phyloP scores from a whole-genome alignment of 371 early-diverging fungal species.

The Mortierella sp. region DNA sequence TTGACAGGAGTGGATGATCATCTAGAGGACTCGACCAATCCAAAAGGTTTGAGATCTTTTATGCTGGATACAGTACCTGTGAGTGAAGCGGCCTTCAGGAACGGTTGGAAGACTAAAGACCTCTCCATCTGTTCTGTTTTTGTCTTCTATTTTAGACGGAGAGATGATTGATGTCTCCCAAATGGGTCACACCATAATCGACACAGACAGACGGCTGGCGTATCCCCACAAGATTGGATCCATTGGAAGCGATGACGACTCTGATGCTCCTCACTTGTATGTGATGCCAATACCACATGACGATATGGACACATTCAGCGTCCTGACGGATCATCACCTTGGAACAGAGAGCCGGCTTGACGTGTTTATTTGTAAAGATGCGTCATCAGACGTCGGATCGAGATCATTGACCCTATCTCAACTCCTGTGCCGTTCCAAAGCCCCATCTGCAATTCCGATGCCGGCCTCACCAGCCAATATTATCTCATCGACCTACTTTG shows the following conservation, averaged over 20 bases:
- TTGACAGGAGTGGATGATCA: slow-evolving; percentile 70
- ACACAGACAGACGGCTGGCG: slow-evolving; percentile 23
- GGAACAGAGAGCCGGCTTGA: slow-evolving; percentile 55
- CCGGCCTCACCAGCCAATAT: slow-evolving; percentile 30
- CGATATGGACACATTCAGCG: slow-evolving; percentile 57
- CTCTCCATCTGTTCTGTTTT: not conserved
- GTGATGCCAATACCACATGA: slow-evolving; percentile 35
- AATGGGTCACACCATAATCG: slow-evolving; percentile 16
- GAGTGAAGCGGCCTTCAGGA: too few species aligned
- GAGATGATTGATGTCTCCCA: slow-evolving; percentile 56
- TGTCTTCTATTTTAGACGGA: slow-evolving; percentile 33
- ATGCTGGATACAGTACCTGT: too few species aligned
- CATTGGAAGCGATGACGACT: slow-evolving; percentile 7
- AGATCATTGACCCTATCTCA: slow-evolving; percentile 5
- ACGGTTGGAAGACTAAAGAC: not conserved
- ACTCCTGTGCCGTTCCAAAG: slow-evolving; percentile 18
- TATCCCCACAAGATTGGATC: slow-evolving; percentile 38
- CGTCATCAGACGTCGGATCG: slow-evolving; percentile 5
- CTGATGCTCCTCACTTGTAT: slow-evolving; percentile 52
- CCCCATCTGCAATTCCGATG: slow-evolving; percentile 26
- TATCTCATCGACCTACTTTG: not conserved
- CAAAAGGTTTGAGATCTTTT: slow-evolving; percentile 24
- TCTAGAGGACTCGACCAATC: not conserved
- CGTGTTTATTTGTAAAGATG: slow-evolving; percentile 58
- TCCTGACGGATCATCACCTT: slow-evolving; percentile 59